Evolutionary conservation across 2,329 filamentous ascomycete genomes (phyloP), one percentile per base, ranked within the genome.

Genomic region (Colletotrichum siamense): DNA sequence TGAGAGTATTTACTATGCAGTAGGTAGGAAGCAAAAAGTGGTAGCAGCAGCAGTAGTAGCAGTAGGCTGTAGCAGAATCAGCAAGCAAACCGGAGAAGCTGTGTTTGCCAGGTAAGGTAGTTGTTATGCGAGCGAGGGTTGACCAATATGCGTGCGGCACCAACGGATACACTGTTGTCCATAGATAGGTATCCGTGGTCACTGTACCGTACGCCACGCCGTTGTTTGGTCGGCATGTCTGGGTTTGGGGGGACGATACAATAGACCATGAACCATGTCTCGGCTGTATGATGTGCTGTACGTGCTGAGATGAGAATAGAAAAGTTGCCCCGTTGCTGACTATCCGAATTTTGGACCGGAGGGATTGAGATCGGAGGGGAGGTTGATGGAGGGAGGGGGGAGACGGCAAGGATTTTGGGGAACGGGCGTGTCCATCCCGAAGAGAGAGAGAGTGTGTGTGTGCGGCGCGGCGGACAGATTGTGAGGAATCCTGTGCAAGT

Each of bases 341-440:
- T 71, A 68, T 69, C 34, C 57, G 34, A 76, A 64, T 59, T 69
- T 49, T 64, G 59, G 63, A 73, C 28, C 39, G 36, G 55, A 73
- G 65, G 59, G 57, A 73, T 76, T 76, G 39, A 52, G 63, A 76
- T 73, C 73, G 69, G 73, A 76, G 73, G 69, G 39, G 39, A 44
- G 18, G 39, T 10, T 44, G 49, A 30, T 10, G 64, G 28, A 55
- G 65, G 22, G 49, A 26, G 52, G 66, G 39, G 57, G 28, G 36
- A 49, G 18, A 44, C 73, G 63, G 69, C 73, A 72, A 67, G 73
- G 73, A 55, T 75, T 52, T 16, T 8, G 73, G 68, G 57, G 36
- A 26, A 72, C 69, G 69, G 65, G 73, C 73, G 61, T 68, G 64
- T 59, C 70, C 70, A 76, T 65, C 36, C 73, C 59, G 73, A 73